These are phyloP conservation scores for Selaginella tamariscina DNA, from an alignment of 75 land plant genomes.

Conservation along the genomic window DNA sequence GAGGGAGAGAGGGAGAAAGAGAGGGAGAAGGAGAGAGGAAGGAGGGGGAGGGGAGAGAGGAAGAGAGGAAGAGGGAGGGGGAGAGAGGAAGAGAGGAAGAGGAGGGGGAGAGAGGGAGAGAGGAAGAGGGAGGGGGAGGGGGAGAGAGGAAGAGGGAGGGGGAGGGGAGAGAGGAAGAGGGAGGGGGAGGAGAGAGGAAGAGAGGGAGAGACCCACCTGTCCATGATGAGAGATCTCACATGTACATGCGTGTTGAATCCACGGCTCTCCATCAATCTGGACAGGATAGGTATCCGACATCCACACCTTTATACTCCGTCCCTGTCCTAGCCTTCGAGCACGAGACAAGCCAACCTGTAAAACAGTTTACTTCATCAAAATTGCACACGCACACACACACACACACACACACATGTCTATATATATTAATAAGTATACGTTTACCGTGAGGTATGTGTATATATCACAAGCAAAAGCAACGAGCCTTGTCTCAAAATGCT, in stretches of 20 bases:
- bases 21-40: background rate
- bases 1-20: background rate
- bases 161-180: background rate
- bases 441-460: background rate
- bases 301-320: constrained; percentile 55
- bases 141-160: background rate
- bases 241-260: constrained; percentile 59
- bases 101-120: background rate
- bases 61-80: background rate
- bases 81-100: background rate
- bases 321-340: constrained; percentile 76
- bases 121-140: background rate
- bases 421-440: too few species aligned
- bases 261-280: constrained; percentile 88
- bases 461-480: background rate
- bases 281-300: constrained; percentile 47
- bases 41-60: background rate
- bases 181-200: background rate
- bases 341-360: constrained; percentile 81
- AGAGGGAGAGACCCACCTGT: constrained; percentile 36
- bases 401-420: background rate
- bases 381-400: background rate
- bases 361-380: background rate
- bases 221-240: constrained; percentile 59
- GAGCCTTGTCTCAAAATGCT: background rate